Percentiles rank a stretch among this genome's conserved stretches.
These are phyloP conservation scores for Eragrostis curvula DNA, from an alignment of 176 grass and related monocot species.

Conservation along the genomic window DNA sequence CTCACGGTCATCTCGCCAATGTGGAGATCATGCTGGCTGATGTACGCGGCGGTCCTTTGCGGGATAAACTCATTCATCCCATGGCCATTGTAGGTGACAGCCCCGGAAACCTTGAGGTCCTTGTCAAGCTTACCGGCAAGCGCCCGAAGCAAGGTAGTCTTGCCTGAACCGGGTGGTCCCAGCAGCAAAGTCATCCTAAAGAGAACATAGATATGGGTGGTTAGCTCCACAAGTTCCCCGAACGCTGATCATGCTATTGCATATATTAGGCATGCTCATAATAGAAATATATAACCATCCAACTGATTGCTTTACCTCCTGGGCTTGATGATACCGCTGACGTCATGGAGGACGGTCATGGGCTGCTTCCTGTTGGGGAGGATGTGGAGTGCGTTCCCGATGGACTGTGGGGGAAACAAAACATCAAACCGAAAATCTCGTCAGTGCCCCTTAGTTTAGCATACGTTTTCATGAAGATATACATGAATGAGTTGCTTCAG, in stretches of 20 bases:
- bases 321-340: conserved; percentile 70
- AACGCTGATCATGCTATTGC: background rate
- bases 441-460: background rate
- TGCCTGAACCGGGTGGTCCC: conserved; percentile 79
- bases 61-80: conserved; percentile 86
- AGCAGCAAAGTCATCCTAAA: conserved; percentile 82
- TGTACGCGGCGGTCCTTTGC: conserved; percentile 80
- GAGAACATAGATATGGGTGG: background rate
- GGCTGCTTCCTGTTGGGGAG: conserved; percentile 59
- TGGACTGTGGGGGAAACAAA: conserved; percentile 36
- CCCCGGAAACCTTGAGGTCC: conserved; percentile 66
- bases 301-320: conserved; percentile 32
- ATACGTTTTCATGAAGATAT: background rate
- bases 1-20: conserved; percentile 94
- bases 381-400: conserved; percentile 66
- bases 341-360: conserved; percentile 65
- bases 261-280: background rate
- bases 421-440: background rate
- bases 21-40: conserved; percentile 92
- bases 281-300: background rate
- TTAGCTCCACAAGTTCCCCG: background rate
- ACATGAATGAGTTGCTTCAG: background rate
- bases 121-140: conserved; percentile 85
- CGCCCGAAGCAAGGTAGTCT: conserved; percentile 80
- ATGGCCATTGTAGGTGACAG: conserved; percentile 88